Base-by-base conservation (phyloP, 2,329 filamentous ascomycete genomes). In the Xylaria sp. region DNA sequence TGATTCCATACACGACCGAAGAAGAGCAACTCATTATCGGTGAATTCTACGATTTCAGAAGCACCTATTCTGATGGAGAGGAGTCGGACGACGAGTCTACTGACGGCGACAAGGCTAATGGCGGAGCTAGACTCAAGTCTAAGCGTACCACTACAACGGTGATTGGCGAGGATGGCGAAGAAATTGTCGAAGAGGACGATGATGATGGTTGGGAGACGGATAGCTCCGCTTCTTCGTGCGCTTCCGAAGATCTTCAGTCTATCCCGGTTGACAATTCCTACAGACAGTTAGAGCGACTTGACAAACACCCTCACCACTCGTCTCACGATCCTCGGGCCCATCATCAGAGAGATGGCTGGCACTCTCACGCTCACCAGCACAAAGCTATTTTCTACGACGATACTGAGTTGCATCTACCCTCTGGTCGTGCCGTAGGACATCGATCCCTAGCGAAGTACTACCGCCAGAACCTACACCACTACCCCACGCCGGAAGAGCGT, bases 201-300 rank as follows among this genome's bases (percentile, higher is more conserved):
- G 92, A 87, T 4, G 91, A 93, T 49, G 92, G 91, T 50, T 97
- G 94, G 93, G 94, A 99, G 76, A 97, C 92, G 0, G 94, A 97
- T 72, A 92, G 88, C 65, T 92, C 90, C 8, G 88, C 83, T n/a
- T 96, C 92, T 1, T 95, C 91, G 9, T 81, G 95, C 42, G 91
- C 92, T 65, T 94, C 91, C 0, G 89, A 89, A 57, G 91, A 96
- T 67, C 84, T 95, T 48, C 89, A 86, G 4, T 85, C 89, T 7
- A 85, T 95, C 6, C 90, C 90, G 1, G 87, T 91, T 37, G 90
- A 93, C 64, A 81, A 85, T 51, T 84, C 85, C 65, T 80, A 84
- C 53, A 83, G 89, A 68, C 86, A 89, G 65, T 90, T 89, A 72
- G 86, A 90, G 69, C 83, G 87, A 48, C 81, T 92, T 4, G 80